Conservation (phyloP, 2,329 filamentous ascomycete species). For the Plenodomus lindquistii region DNA sequence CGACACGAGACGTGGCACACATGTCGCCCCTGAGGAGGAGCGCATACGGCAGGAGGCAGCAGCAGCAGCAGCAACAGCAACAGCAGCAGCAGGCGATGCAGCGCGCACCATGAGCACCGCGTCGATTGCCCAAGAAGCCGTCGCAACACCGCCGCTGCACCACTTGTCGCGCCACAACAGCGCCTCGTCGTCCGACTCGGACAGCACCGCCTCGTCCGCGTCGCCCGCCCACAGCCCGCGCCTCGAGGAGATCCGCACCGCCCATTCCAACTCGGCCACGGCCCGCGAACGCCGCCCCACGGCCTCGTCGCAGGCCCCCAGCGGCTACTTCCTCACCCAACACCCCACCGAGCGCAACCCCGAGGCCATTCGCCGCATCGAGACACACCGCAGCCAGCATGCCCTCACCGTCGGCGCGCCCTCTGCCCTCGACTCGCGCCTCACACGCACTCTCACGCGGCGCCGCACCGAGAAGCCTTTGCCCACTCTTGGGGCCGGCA, state of each 20-base stretch:
- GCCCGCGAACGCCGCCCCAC: conserved; percentile 22
- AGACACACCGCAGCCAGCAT: conserved; percentile 73
- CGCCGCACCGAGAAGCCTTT: conserved; percentile 56
- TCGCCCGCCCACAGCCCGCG: conserved; percentile 16
- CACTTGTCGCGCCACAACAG: conserved; percentile 26
- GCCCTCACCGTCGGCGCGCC: conserved; percentile 67
- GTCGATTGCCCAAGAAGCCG: conserved; percentile 5
- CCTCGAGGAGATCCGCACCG: conserved; percentile 37
- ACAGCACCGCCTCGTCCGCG: conserved; percentile 10
- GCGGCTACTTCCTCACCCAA: conserved; percentile 25
- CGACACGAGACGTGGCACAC: conserved; percentile 20
- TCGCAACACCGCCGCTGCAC: conserved; percentile 9
- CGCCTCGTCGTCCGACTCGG: conserved; percentile 22
- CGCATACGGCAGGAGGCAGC: conserved; percentile 3
- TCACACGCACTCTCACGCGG: conserved; percentile 46
- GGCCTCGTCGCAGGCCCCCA: conserved; percentile 21
- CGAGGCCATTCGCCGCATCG: conserved; percentile 71
- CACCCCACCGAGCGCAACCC: conserved; percentile 64
- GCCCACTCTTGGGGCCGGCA: conserved; percentile 71
- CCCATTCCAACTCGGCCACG: conserved; percentile 17
- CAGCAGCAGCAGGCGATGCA: conserved; percentile 7
- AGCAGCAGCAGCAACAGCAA: conserved; percentile 7
- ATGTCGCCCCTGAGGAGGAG: conserved; percentile 19
- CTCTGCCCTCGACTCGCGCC: conserved; percentile 44
- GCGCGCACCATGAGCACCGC: conserved; percentile 9